Base-by-base conservation (phyloP, 2,329 filamentous ascomycete genomes). In the Sarocladium oryzae region DNA sequence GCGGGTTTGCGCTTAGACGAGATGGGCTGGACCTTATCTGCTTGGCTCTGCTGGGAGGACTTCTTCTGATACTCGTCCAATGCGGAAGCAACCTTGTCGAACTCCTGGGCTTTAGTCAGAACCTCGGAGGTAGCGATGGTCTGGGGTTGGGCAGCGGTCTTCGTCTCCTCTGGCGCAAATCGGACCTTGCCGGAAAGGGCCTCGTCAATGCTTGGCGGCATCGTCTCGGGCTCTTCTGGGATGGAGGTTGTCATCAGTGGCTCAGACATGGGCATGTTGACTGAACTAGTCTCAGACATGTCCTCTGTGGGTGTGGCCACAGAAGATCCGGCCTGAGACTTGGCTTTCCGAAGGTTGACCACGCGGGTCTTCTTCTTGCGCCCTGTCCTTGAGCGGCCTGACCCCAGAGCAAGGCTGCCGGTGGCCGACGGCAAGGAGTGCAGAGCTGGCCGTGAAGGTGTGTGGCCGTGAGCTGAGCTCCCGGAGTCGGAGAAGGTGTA, bases 291-390 rank as follows among this genome's bases (percentile, higher is more conserved):
- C 24, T 79, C 81, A 5, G 79, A 81, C 18, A 70, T 66, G 21
- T 68, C 66, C 20, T 74, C 74, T 15, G 43, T 53, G 21, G 68
- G 72, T 10, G 66, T 69, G 21, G 75, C 77, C 20, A 74, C 73
- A 10, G 73, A 72, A 11, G 79, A 79, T 33, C 75, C 79, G 24
- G 73, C 66, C 53, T 77, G 75, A 3, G 74, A 71, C 59, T 78
- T 79, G 55, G 79, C 74, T 55, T 78, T 82, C n/a, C 89, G 79
- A 13, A 95, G 73, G 61, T 95, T 89, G 54, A 95, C 87, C 13
- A 95, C 84, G 18, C 89, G 78, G 53, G 82, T 89, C 78, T 92
- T 95, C 74, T 88, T 88, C 71, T 88, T 92, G 51, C 87, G 81
- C 30, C 81, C 76, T 20, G 77, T 75, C 55, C 82, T 78, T 3